phyloP scores from a whole-genome alignment of 2,329 filamentous ascomycete genomes.

The Cladosporium velox region DNA sequence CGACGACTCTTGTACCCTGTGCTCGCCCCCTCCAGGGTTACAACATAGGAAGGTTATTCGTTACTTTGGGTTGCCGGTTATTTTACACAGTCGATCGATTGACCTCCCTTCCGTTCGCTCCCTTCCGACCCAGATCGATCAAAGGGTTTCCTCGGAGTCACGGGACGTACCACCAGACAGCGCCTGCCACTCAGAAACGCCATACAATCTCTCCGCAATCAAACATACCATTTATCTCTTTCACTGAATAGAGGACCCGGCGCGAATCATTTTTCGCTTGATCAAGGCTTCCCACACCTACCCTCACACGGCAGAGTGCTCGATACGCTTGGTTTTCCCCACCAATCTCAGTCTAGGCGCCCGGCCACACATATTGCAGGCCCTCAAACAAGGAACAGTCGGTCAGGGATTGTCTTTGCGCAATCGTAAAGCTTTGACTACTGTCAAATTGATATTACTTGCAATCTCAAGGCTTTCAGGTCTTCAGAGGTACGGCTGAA shows the following conservation, averaged over 20 bases:
- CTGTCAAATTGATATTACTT: conserved; percentile 19
- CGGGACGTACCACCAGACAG: conserved; percentile 31
- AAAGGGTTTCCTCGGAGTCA: conserved; percentile 30
- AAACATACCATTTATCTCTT: conserved; percentile 30
- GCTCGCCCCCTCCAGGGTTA: conserved; percentile 23
- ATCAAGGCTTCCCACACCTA: conserved; percentile 1
- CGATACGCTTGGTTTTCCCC: conserved; percentile 16
- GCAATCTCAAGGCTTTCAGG: conserved; percentile 16
- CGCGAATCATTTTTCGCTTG: conserved; percentile 12
- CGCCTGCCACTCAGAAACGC: conserved; percentile 25
- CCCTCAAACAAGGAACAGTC: conserved; percentile 16
- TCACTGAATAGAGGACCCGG: conserved; percentile 22
- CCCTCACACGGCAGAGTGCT: conserved; percentile 11
- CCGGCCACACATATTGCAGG: conserved; percentile 21
- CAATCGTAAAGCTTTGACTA: conserved; percentile 20
- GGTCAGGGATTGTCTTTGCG: conserved; percentile 20
- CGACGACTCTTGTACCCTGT: conserved; percentile 24
- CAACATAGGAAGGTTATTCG: conserved; percentile 25
- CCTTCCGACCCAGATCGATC: conserved; percentile 14
- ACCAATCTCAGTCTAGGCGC: conserved; percentile 19
- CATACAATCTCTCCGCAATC: conserved; percentile 30
- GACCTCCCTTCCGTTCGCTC: conserved; percentile 14
- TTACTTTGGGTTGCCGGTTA: conserved; percentile 30
- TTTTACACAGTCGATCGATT: conserved; percentile 23
- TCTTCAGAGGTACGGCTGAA: conserved; percentile 10